Percentiles rank a stretch among this genome's conserved stretches.
Evolutionary conservation across 2,329 filamentous ascomycete species (phyloP).

Genomic region (Monosporascus sp.): DNA sequence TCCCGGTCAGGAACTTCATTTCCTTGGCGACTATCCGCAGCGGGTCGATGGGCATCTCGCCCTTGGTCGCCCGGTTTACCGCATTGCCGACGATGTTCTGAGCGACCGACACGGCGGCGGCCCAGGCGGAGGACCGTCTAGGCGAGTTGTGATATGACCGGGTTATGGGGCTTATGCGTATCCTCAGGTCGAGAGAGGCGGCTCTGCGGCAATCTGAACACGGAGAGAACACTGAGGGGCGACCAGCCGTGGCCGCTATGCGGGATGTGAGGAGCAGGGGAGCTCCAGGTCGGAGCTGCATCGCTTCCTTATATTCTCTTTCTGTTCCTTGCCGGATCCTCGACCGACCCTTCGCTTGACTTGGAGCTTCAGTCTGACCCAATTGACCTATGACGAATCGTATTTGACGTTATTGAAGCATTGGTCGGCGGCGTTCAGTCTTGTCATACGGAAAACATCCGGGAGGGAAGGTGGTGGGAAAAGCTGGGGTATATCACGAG

Average conservation of each 20-base stretch:
- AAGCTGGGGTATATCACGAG: not conserved
- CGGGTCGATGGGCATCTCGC: slow-evolving; percentile 74
- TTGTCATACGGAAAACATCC: not conserved
- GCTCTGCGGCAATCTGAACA: slow-evolving; percentile 34
- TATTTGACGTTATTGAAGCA: slow-evolving; percentile 10
- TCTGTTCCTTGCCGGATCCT: too few species aligned
- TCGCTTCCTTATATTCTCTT: slow-evolving; percentile 23
- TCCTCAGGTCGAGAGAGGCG: slow-evolving; percentile 25
- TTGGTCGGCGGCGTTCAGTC: slow-evolving; percentile 4
- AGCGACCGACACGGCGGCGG: slow-evolving; percentile 65
- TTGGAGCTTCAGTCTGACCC: slow-evolving; percentile 4
- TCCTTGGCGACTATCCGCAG: slow-evolving; percentile 89
- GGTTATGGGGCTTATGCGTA: slow-evolving; percentile 14
- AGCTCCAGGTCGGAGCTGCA: slow-evolving; percentile 52
- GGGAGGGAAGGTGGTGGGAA: not conserved
- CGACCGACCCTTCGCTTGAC: too few species aligned
- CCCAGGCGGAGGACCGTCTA: slow-evolving; percentile 60
- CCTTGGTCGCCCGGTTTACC: slow-evolving; percentile 55
- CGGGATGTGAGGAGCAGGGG: slow-evolving; percentile 41
- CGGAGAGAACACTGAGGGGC: slow-evolving; percentile 29
- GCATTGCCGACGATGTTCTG: slow-evolving; percentile 67
- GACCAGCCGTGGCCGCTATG: slow-evolving; percentile 18
- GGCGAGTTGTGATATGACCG: slow-evolving; percentile 40
- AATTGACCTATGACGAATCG: slow-evolving; percentile 23
- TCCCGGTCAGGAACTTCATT: slow-evolving; percentile 91